Evolutionary conservation across 78 protist species (phyloP).

Genomic region (Tieghemostelium lacteum): DNA sequence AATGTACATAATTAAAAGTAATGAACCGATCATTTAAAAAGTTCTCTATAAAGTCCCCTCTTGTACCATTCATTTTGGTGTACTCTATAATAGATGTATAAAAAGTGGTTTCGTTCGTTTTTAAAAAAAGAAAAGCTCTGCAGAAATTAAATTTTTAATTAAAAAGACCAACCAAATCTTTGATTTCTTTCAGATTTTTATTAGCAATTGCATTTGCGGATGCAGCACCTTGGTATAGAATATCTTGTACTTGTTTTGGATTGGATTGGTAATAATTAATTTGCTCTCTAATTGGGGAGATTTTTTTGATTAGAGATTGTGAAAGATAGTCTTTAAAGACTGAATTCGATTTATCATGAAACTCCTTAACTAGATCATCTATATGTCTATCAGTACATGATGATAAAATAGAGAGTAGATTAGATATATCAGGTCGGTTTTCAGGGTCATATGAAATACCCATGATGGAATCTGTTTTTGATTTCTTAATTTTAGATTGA

Average conservation of each 20-base stretch:
- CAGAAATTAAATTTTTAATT: neutral
- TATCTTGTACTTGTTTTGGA: conserved; percentile 31
- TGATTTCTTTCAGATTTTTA: conserved; percentile 51
- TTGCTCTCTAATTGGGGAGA: conserved; percentile 73
- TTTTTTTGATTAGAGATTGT: conserved; percentile 9
- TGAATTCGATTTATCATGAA: neutral
- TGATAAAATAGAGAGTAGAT: conserved; percentile 68
- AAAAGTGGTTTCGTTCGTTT: too few relatives aligned
- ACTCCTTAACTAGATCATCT: conserved; percentile 12
- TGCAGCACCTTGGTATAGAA: conserved; percentile 47
- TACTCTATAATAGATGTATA: too few relatives aligned
- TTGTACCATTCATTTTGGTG: too few relatives aligned
- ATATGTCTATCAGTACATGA: conserved; percentile 4
- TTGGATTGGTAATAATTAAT: conserved; percentile 45
- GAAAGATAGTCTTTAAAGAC: conserved; percentile 30
- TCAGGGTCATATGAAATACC: conserved; percentile 68
- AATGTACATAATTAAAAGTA: too few relatives aligned
- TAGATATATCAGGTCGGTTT: conserved; percentile 70
- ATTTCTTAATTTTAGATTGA: conserved; percentile 56
- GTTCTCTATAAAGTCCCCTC: too few relatives aligned
- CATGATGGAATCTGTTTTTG: conserved; percentile 82
- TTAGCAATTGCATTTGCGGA: conserved; percentile 63
- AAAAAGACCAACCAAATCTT: conserved; percentile 61
- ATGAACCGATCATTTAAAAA: too few relatives aligned
- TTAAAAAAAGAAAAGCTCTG: neutral